Percentiles rank a stretch among this genome's conserved stretches.
Conservation (phyloP, 106 monocot genomes). For the Dendrobium chrysotoxum region DNA sequence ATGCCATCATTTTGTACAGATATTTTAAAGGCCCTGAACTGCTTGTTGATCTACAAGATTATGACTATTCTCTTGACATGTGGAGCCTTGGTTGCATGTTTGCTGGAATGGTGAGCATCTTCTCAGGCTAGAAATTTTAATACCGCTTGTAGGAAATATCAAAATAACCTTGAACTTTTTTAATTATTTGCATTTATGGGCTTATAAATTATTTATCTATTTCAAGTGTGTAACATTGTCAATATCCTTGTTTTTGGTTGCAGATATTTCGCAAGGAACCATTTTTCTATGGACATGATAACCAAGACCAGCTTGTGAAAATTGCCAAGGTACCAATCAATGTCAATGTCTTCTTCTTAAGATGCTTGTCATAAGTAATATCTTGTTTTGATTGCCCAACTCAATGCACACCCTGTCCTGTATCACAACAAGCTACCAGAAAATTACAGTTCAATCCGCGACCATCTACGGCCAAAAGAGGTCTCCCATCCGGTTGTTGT, state of each 20-base stretch:
- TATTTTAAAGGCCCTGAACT: conserved; percentile 43
- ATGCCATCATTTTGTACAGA: conserved; percentile 6
- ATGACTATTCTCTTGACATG: conserved; percentile 43
- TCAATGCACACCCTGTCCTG: neutral
- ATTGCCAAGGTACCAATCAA: conserved; percentile 48
- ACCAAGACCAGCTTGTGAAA: conserved; percentile 73
- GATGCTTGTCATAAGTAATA: neutral
- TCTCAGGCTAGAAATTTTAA: neutral
- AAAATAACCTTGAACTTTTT: neutral
- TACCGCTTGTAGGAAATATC: too few species aligned
- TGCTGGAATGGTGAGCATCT: conserved; percentile 29
- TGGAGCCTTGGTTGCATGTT: conserved; percentile 48
- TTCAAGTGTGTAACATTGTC: neutral
- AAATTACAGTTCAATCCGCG: neutral
- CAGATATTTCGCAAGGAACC: conserved; percentile 79
- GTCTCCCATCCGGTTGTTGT: neutral
- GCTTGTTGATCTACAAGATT: conserved; percentile 42
- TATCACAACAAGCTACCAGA: neutral
- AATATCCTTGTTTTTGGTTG: neutral
- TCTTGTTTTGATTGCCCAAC: neutral
- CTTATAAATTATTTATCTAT: conserved; percentile 1
- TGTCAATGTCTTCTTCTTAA: neutral
- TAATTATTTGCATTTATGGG: neutral
- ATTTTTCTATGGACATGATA: conserved; percentile 72
- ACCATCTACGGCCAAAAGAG: too few species aligned